These are phyloP conservation scores for Musa schizocarpa DNA, from an alignment of 176 grass and related monocot species.

Conservation along the genomic window DNA sequence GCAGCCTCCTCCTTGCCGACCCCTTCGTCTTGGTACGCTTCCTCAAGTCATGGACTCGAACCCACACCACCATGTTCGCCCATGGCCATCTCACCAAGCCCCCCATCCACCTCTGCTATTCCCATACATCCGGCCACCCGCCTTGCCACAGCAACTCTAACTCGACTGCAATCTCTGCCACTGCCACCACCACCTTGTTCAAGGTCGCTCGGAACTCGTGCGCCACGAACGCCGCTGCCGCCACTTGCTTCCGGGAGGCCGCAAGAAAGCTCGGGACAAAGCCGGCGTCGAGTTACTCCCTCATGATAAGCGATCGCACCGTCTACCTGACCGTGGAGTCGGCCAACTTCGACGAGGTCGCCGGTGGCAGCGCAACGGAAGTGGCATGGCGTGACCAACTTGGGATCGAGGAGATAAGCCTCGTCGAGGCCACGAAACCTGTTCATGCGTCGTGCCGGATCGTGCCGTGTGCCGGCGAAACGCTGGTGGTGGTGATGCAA, in stretches of 20 bases:
- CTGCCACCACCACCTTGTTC: conserved; percentile 34
- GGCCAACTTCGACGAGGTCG: background rate
- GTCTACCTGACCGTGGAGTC: conserved; percentile 26
- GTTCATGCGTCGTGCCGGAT: conserved; percentile 42
- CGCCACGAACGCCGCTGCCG: conserved; percentile 22
- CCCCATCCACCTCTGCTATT: conserved; percentile 47
- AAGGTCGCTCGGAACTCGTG: background rate
- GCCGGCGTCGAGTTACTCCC: conserved; percentile 13
- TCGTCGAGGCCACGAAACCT: conserved; percentile 45
- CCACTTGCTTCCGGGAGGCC: conserved; percentile 24
- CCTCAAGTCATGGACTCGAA: conserved; percentile 56
- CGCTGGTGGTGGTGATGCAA: conserved; percentile 42
- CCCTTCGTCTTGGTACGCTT: conserved; percentile 45
- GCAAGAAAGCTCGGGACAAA: background rate
- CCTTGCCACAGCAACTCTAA: conserved; percentile 30
- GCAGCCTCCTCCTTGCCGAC: conserved; percentile 53
- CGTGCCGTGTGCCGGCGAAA: conserved; percentile 27
- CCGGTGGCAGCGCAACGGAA: background rate
- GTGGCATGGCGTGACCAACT: conserved; percentile 31
- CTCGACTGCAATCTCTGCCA: conserved; percentile 21
- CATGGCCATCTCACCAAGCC: conserved; percentile 11
- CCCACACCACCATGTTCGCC: conserved; percentile 39
- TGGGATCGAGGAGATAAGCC: conserved; percentile 47
- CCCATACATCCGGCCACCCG: conserved; percentile 28
- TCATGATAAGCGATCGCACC: conserved; percentile 24